Evolutionary conservation across 495 filamentous ascomycete genomes (phyloP), one percentile per base, ranked within the genome.

Genomic region (Penicillium roqueforti): DNA sequence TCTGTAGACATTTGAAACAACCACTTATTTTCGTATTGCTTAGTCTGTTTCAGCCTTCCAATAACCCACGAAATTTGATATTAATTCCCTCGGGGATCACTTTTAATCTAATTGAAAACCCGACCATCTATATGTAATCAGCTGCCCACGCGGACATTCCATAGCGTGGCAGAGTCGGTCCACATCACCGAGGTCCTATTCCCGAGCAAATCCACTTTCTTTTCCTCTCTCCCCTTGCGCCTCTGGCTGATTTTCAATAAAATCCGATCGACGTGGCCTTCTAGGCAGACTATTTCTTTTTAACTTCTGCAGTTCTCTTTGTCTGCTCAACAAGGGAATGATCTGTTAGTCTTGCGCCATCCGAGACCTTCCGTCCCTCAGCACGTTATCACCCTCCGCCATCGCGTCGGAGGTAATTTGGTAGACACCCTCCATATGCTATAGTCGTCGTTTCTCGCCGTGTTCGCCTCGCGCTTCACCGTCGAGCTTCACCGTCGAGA

Each of bases 371-470:
- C 63, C 63, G 63, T 53, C 29, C 45, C 22, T 56, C 37, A 57
- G 55, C 57, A 51, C 49, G 41, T 34, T 58, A 55, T 53, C 31
- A 51, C 52, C 45, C 19, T 53, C 54, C 47, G 46, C 43, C 53
- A 53, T 59, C 57, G 47, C 42, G 43, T 34, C 13, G 34, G 41
- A 20, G 36, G 26, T 7, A 47, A 28, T 22, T 38, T 29, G 32
- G 36, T 47, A 37, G 22, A 36, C n/a, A 43, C 40, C 13, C 20
- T 44, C 50, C 61, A 40, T 59, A 74, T 74, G 71, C 65, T 41
- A 60, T 74, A 69, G 49, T 51, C 47, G 13, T n/a, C 25, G 7
- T 45, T 29, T 9, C 42, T 48, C 54, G 49, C 51, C 45, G 50
- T 47, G 43, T 49, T 50, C 44, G 58, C 56, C 42, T 58, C 58